These are phyloP conservation scores for Podospora fimiseda DNA, from an alignment of 495 filamentous ascomycete species.

Conservation along the genomic window DNA sequence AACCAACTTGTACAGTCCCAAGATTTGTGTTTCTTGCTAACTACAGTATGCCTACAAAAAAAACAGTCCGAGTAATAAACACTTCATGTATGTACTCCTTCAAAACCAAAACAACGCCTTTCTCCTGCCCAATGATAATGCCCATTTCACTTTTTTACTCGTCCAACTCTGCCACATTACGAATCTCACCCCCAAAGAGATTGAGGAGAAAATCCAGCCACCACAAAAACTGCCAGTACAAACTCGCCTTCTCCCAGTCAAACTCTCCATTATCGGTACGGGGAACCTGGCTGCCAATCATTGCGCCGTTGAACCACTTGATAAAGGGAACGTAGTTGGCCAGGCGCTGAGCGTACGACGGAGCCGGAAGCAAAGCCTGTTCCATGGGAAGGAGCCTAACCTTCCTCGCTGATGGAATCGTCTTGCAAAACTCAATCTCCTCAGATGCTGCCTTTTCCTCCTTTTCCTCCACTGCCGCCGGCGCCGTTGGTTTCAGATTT, in stretches of 20 bases:
- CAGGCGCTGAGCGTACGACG: conserved; percentile 52
- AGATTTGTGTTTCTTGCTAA: background rate
- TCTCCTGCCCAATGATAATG: too few relatives aligned
- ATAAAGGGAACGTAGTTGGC: conserved; percentile 57
- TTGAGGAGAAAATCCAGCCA: conserved; percentile 43
- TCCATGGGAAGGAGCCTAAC: conserved; percentile 46
- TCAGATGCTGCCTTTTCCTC: background rate
- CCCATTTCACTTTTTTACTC: conserved; percentile 23
- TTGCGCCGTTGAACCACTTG: conserved; percentile 65
- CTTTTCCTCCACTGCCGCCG: background rate
- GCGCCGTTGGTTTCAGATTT: conserved; percentile 51
- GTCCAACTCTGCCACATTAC: conserved; percentile 42
- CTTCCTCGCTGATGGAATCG: conserved; percentile 44
- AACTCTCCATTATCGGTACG: conserved; percentile 73
- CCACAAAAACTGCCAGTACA: conserved; percentile 66
- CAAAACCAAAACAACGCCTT: too few relatives aligned
- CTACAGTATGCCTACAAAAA: too few relatives aligned
- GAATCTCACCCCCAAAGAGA: conserved; percentile 44
- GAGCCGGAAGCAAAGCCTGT: conserved; percentile 61
- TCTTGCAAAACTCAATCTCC: conserved; percentile 30
- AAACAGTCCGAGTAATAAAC: too few relatives aligned
- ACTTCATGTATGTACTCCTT: too few relatives aligned
- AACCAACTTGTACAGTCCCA: too few relatives aligned
- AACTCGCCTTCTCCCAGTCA: conserved; percentile 64
- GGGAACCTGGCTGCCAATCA: conserved; percentile 74